Base-by-base conservation (phyloP, 495 filamentous ascomycete species). In the Aspergillus coremiiformis region DNA sequence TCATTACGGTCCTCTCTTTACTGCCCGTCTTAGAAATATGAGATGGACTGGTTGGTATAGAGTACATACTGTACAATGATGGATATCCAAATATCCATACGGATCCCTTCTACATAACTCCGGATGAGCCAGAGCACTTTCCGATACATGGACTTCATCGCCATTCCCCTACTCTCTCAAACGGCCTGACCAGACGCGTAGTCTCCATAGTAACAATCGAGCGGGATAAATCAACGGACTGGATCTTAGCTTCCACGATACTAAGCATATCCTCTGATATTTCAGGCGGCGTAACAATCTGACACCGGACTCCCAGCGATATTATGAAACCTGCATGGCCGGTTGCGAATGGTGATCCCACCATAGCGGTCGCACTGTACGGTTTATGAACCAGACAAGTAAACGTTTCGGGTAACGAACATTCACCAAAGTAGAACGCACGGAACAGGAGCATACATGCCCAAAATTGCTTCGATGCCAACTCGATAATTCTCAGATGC, bases 371-470 rank as follows among this genome's bases (percentile, higher is more conserved):
- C 11, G 42, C 62, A 53, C 45, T 61, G 48, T 54, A 69, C 15
- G 54, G 67, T 44, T 63, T 57, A 24, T 66, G 61, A 5, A 85
- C 73, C 1, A 71, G 55, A 47, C 84, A 80, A 5, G 64, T 69
- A 55, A 90, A 84, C 0, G 78, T 81, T 23, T 74, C 61, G 3
- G 89, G 89, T 6, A 94, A 62, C 0, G 66, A 66, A 39, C 70
- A 74, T 57, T 91, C 80, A n/a, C 71, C 72, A 61, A 87, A 90
- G 48, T 83, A 78, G 72, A 85, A 87, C 5, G 84, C 87, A 24
- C 89, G 86, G 65, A 84, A 80, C 44, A 93, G 71, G 12, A 89
- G 79, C 66, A 84, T 82, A 19, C 78, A 70, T 10, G 79, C 73
- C 87, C 86, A 96, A 59, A 79, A 79, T 17, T 69, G 65, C 10